Base-by-base conservation (phyloP, 2,329 filamentous ascomycete species). In the Microcyclospora tardicrescens region DNA sequence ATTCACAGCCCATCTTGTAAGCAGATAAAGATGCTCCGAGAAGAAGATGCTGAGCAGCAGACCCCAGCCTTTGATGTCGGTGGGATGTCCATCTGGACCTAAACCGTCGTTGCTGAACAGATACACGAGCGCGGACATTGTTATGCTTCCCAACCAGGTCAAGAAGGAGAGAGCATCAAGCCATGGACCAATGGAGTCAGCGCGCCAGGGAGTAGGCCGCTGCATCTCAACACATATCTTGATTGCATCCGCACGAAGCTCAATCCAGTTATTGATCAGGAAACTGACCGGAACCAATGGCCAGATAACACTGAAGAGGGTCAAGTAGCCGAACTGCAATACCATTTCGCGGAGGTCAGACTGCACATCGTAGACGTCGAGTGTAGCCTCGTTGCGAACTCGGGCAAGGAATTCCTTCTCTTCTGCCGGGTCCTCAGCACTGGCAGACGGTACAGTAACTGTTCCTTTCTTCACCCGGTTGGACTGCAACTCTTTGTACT, bases 141-240 rank as follows among this genome's bases (percentile, higher is more conserved):
- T 93, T 42, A 96, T 67, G 48, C 81, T 91, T 31, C 91, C 91
- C 16, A 95, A 68, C 91, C 91, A 96, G 3, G 85, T 81, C n/a
- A 96, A 67, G 58, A 96, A 93, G 12, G 79, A 80, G 2, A 98
- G 69, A 1, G 83, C 79, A 47, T 86, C 75, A 10, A 96, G 68
- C 81, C 86, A 96, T 1, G 91, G 87, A 0, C 91, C 91, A 49
- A 98, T 96, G 1, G 84, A 91, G 62, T 96, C 91, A 1, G 85
- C 79, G 38, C 91, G 77, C 73, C 82, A 85, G 1, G 91, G 91
- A 29, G 84, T 84, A 0, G 91, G 91, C 3, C 91, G 79, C 53
- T 89, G 81, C 68, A 84, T 87, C 59, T 87, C 81, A 35, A 85
- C 71, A 40, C 86, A 86, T 52, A 96, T 93, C 61, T 98, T 98